Evolutionary conservation across 441 rosid genomes (phyloP).

Genomic region (Populus hybrid): DNA sequence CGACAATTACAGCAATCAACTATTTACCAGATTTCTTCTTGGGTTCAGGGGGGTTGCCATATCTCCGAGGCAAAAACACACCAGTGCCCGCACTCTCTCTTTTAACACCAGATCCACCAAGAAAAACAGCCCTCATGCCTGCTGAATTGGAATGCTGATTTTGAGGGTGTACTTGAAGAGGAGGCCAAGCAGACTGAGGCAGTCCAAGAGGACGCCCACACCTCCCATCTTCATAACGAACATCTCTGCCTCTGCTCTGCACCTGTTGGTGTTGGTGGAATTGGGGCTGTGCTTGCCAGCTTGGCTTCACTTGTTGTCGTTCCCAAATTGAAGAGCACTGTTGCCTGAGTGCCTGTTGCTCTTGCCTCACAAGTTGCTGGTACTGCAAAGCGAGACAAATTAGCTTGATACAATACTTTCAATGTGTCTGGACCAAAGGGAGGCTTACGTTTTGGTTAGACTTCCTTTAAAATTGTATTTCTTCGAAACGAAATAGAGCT

Average conservation of each 20-base stretch:
- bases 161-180: constrained; percentile 28
- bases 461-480: background rate
- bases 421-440: background rate
- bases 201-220: constrained; percentile 28
- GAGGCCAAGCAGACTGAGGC: constrained; percentile 38
- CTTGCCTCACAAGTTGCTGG: constrained; percentile 20
- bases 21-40: constrained; percentile 50
- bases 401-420: background rate
- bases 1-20: background rate
- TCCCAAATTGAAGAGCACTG: constrained; percentile 26
- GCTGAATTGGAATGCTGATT: constrained; percentile 18
- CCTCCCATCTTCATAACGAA: constrained; percentile 24
- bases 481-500: too few relatives aligned
- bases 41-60: constrained; percentile 41
- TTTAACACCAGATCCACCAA: constrained; percentile 44
- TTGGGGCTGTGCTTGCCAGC: constrained; percentile 17
- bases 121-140: constrained; percentile 37
- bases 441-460: too few relatives aligned
- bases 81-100: constrained; percentile 68
- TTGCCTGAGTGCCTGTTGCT: constrained; percentile 11
- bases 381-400: constrained; percentile 19
- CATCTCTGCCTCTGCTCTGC: constrained; percentile 25
- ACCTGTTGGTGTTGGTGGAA: constrained; percentile 26
- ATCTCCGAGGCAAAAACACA: constrained; percentile 77
- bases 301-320: constrained; percentile 26